Evolutionary conservation across 169 alveolate species (phyloP).

Genomic region (Toxoplasma gondii): DNA sequence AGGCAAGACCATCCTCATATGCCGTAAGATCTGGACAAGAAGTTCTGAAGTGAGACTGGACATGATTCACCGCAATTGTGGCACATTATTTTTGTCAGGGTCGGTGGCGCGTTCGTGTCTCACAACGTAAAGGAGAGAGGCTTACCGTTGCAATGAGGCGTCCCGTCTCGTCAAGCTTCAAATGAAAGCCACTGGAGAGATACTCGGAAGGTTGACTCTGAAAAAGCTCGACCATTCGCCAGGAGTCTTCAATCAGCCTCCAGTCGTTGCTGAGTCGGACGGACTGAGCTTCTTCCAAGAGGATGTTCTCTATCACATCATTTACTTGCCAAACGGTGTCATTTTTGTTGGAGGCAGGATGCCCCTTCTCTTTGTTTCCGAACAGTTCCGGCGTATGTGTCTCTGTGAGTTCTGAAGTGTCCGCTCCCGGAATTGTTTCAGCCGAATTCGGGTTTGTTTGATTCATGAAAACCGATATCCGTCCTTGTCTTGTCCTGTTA

Average conservation of each 20-base stretch:
- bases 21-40: too few species aligned
- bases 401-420: neutral
- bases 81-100: too few species aligned
- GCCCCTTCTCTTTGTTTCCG: neutral
- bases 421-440: neutral
- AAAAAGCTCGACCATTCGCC: conserved; percentile 9
- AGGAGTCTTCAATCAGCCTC: conserved; percentile 23
- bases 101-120: neutral
- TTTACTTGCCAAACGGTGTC: neutral
- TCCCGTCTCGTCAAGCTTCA: neutral
- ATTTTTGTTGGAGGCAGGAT: neutral
- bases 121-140: neutral
- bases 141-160: conserved; percentile 15
- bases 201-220: neutral
- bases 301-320: neutral
- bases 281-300: neutral
- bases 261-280: conserved; percentile 11
- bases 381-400: neutral
- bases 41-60: too few species aligned
- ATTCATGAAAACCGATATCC: too few species aligned
- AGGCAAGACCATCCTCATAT: too few species aligned
- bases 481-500: too few species aligned
- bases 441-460: neutral
- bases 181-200: neutral
- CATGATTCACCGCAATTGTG: too few species aligned